Conservation (phyloP, 1,284 basidiomycete genomes). For the Butyriboletus appendiculatus region DNA sequence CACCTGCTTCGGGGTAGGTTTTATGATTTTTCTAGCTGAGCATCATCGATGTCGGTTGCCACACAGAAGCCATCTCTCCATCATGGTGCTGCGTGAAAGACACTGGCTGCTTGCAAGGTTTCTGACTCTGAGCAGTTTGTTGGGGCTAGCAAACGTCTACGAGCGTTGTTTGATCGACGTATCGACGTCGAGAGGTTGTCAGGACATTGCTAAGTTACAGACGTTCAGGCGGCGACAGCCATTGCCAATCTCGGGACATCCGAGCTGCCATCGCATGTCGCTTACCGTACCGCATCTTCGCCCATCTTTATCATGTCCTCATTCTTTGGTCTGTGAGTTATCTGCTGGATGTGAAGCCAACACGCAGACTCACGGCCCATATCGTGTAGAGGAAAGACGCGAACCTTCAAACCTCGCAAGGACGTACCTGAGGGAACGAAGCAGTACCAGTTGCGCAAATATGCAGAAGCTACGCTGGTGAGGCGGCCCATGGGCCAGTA, state of each 20-base stretch:
- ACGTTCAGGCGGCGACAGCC: slow-evolving; percentile 11
- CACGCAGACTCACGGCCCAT: slow-evolving; percentile 5
- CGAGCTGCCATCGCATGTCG: slow-evolving; percentile 4
- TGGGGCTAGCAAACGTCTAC: neutral
- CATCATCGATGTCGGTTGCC: slow-evolving; percentile 8
- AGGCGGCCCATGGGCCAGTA: slow-evolving; percentile 19
- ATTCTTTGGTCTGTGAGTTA: slow-evolving; percentile 79
- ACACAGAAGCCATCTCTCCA: neutral
- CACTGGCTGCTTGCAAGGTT: neutral
- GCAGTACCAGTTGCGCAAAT: slow-evolving; percentile 95
- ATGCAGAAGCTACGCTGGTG: slow-evolving; percentile 95
- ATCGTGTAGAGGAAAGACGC: slow-evolving; percentile 73
- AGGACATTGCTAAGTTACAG: neutral
- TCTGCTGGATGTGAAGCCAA: slow-evolving; percentile 6
- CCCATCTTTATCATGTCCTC: slow-evolving; percentile 60
- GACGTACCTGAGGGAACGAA: slow-evolving; percentile 96
- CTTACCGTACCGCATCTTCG: slow-evolving; percentile 10
- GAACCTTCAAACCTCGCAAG: slow-evolving; percentile 96
- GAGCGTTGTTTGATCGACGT: neutral
- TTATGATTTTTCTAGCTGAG: neutral
- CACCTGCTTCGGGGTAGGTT: neutral
- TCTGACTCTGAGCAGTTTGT: neutral
- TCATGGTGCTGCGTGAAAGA: neutral
- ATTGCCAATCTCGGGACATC: slow-evolving; percentile 17
- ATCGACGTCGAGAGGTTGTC: neutral